Evolutionary conservation across 2,329 filamentous ascomycete genomes (phyloP), one percentile per base, ranked within the genome.

Genomic region (Coleophoma cylindrospora): DNA sequence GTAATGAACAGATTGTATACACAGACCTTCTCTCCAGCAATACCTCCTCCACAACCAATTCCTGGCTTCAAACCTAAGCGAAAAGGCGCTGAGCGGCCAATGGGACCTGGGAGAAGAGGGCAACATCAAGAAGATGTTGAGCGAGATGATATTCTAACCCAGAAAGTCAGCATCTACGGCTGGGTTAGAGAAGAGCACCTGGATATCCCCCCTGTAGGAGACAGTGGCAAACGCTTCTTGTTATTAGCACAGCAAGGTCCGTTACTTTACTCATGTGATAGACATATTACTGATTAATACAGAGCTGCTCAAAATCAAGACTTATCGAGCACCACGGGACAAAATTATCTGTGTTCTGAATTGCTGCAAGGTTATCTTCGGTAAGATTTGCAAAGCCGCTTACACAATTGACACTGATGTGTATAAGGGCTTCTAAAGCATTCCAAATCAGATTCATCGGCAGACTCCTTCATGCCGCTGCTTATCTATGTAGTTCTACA

Each of bases 361-460:
- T 70, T 96, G 91, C 72, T 99, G 94, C 80, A 99, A 99, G 70
- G 95, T 99, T 55, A 97, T 99, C 56, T 97, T 99, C 68, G 94
- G 88, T 90, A 69, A 59, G 77, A 61, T 27, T 10, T 27, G 27
- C 27, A 5, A 27, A 27, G 27, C 27, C 4, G 27, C 27, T 27
- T 10, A 27, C 27, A 27, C 6, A 27, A 27, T 5, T 27, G 9
- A 10, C 9, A 27, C 27, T 27, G 27, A 27, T 27, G 27, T 8
- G 27, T 27, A 27, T 27, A 49, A 89, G 87, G 92, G 15, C 82
- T 96, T 45, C 74, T 99, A 47, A 91, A 92, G 58, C 95, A 96
- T 65, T 84, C 89, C 48, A 95, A 95, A 68, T 87, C 87, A 1
- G 94, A 99, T 66, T 92, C 91, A 19, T 97, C 92, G 1, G 94